Percentiles rank a stretch among this genome's conserved stretches.
Conservation (phyloP, 1,284 basidiomycete genomes). For the Tilletia caries region DNA sequence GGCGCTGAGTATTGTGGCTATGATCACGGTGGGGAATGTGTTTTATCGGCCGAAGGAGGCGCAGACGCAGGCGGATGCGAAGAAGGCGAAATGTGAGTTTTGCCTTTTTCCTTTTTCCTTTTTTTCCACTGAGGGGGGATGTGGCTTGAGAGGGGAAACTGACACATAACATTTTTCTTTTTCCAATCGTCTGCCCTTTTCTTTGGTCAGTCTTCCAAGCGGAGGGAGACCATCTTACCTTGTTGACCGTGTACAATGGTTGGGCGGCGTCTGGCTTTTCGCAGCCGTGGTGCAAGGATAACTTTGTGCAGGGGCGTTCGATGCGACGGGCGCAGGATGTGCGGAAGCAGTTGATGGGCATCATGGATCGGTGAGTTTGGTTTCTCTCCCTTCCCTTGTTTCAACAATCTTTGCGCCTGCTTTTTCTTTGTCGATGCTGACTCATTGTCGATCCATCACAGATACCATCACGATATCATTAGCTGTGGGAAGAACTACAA, state of each 20-base stretch:
- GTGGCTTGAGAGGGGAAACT: background rate
- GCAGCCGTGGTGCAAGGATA: conserved; percentile 70
- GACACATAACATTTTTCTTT: too few relatives aligned
- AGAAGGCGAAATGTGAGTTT: conserved; percentile 78
- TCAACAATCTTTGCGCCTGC: too few relatives aligned
- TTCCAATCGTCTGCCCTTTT: too few relatives aligned
- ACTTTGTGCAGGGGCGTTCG: conserved; percentile 94
- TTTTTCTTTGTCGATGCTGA: too few relatives aligned
- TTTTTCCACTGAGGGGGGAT: too few relatives aligned
- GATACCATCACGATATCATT: conserved; percentile 89
- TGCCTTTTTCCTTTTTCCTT: conserved; percentile 62
- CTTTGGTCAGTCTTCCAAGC: conserved; percentile 61
- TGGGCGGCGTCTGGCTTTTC: conserved; percentile 95
- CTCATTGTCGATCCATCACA: too few relatives aligned
- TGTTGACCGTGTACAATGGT: conserved; percentile 94
- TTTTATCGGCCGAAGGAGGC: conserved; percentile 99
- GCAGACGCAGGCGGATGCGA: conserved; percentile 95
- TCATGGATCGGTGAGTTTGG: conserved; percentile 78
- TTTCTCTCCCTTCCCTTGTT: too few relatives aligned
- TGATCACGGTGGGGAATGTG: conserved; percentile 93
- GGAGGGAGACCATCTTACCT: conserved; percentile 92
- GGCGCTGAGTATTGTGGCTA: conserved; percentile 91
- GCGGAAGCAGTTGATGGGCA: conserved; percentile 90
- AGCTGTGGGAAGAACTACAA: conserved; percentile 90
- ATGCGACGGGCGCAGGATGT: conserved; percentile 98